Percentiles rank a stretch among this genome's conserved stretches.
Conservation (phyloP, 495 filamentous ascomycete genomes). For the Tuber melanosporum region DNA sequence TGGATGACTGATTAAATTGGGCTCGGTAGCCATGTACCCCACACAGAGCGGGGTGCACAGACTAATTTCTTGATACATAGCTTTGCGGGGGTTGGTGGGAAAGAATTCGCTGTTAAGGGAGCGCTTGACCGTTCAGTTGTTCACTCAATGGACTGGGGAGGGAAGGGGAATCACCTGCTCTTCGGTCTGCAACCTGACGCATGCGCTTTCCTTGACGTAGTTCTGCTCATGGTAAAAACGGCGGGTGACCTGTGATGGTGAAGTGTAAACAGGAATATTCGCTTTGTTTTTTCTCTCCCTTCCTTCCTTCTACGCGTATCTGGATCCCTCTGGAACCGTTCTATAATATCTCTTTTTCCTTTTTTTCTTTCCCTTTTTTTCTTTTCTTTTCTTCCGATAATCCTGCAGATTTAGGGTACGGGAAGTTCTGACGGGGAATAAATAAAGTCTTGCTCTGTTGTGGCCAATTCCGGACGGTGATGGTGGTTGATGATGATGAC, state of each 20-base stretch:
- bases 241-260: background rate
- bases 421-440: background rate
- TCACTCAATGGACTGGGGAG: background rate
- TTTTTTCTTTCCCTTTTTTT: background rate
- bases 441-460: background rate
- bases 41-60: background rate
- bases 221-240: background rate
- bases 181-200: background rate
- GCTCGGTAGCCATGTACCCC: background rate
- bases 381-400: background rate
- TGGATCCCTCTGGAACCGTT: background rate
- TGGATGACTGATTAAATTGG: background rate
- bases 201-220: background rate
- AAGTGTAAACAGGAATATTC: background rate
- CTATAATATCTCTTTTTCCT: background rate
- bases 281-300: background rate
- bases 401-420: background rate
- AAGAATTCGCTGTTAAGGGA: background rate
- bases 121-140: background rate
- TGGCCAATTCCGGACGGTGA: conserved; percentile 1
- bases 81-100: background rate
- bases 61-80: background rate
- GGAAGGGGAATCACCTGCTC: background rate
- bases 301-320: background rate
- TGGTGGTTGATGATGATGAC: background rate